phyloP scores from a whole-genome alignment of 768 basidiomycete species.

The Phlebiopsis flavidoalba region DNA sequence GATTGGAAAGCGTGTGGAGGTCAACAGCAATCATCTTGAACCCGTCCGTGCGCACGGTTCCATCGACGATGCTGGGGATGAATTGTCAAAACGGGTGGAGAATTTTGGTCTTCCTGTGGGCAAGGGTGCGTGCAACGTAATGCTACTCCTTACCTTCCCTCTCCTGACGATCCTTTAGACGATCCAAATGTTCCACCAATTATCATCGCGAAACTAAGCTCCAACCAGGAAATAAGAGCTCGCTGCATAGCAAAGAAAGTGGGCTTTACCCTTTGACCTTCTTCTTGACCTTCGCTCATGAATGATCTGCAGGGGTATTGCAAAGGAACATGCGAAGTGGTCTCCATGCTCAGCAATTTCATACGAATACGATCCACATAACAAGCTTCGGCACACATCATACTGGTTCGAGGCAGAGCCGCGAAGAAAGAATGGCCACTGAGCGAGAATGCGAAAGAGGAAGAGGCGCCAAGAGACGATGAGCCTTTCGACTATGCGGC shows the following conservation, averaged over 20 bases:
- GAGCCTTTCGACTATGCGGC: constrained; percentile 85
- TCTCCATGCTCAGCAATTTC: constrained; percentile 92
- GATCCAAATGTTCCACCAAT: constrained; percentile 63
- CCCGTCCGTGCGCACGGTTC: constrained; percentile 39
- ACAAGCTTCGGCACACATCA: constrained; percentile 92
- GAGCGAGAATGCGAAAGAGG: constrained; percentile 79
- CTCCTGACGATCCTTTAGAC: constrained; percentile 32
- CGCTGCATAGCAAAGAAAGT: constrained; percentile 93
- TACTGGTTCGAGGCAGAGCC: constrained; percentile 91
- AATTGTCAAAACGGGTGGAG: constrained; percentile 66
- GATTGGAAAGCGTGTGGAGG: constrained; percentile 62
- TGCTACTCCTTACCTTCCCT: constrained; percentile 7
- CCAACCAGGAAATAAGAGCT: constrained; percentile 86
- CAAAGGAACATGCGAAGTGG: constrained; percentile 99
- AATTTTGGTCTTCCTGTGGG: constrained; percentile 82
- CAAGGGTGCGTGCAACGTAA: constrained; percentile 49
- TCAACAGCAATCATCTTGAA: constrained; percentile 85
- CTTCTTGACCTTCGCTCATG: neutral
- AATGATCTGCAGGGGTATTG: constrained; percentile 67
- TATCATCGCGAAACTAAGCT: constrained; percentile 86
- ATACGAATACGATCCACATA: constrained; percentile 98
- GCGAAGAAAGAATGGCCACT: constrained; percentile 87
- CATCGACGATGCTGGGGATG: constrained; percentile 55
- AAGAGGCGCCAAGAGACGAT: constrained; percentile 75
- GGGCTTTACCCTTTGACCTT: constrained; percentile 9